A percentile compares a stretch with the other conserved stretches of the same genome.
Conservation (phyloP, 495 filamentous ascomycete genomes). For the Neohortaea acidophila region DNA sequence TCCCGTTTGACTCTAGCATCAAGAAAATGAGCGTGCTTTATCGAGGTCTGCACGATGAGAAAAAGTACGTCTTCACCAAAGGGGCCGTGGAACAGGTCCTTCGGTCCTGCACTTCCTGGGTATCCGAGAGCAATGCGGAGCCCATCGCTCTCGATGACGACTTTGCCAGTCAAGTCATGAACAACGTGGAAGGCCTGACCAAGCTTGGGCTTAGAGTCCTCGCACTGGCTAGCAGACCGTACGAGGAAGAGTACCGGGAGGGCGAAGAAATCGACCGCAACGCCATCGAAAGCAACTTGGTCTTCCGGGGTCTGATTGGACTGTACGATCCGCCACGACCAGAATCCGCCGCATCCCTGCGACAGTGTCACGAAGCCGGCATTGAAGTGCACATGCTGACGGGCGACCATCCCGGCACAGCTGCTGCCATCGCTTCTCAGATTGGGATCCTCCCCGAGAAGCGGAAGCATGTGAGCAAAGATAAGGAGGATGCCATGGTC, state of each 20-base stretch:
- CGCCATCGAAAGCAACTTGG: slow-evolving; percentile 45
- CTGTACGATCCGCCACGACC: slow-evolving; percentile 60
- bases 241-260: slow-evolving; percentile 26
- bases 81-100: slow-evolving; percentile 44
- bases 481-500: slow-evolving; percentile 33
- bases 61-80: slow-evolving; percentile 39
- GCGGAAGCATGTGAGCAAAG: slow-evolving; percentile 20
- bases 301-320: slow-evolving; percentile 52
- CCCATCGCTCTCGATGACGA: slow-evolving; percentile 25
- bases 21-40: slow-evolving; percentile 48
- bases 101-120: slow-evolving; percentile 31
- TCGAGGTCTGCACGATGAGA: slow-evolving; percentile 24
- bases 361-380: slow-evolving; percentile 38
- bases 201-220: slow-evolving; percentile 43
- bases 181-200: slow-evolving; percentile 45
- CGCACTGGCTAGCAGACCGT: slow-evolving; percentile 37
- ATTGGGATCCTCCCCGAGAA: slow-evolving; percentile 31
- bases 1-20: slow-evolving; percentile 46
- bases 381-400: slow-evolving; percentile 50
- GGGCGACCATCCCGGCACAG: slow-evolving; percentile 50
- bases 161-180: slow-evolving; percentile 34
- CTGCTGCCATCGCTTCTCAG: slow-evolving; percentile 43
- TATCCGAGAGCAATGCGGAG: slow-evolving; percentile 25
- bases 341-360: slow-evolving; percentile 43
- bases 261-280: slow-evolving; percentile 26